Evolutionary conservation across 768 basidiomycete species (phyloP).

Genomic region (Termitomyces bulborhizus): DNA sequence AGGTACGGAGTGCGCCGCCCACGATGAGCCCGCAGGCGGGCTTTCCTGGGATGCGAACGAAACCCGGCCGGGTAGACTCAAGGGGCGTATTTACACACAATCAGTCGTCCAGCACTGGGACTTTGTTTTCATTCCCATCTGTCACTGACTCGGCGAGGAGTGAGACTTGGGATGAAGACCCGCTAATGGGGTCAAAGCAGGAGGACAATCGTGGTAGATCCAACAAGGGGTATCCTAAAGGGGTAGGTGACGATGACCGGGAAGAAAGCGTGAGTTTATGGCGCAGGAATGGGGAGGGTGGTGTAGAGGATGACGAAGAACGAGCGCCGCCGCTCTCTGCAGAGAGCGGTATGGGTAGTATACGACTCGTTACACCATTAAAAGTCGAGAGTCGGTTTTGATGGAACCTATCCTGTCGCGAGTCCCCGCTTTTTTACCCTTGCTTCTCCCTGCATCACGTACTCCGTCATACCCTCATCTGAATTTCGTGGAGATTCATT

Average conservation of each 20-base stretch:
- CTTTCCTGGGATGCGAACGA: slow-evolving; percentile 15
- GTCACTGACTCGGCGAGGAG: slow-evolving; percentile 45
- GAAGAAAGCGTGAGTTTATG: slow-evolving; percentile 60
- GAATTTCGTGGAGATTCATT: slow-evolving; percentile 3
- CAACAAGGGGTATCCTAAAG: slow-evolving; percentile 41
- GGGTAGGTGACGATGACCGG: slow-evolving; percentile 44
- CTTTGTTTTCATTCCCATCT: slow-evolving; percentile 43
- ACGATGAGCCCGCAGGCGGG: slow-evolving; percentile 28
- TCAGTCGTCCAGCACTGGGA: slow-evolving; percentile 20
- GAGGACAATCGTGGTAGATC: slow-evolving; percentile 28
- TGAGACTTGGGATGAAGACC: slow-evolving; percentile 32
- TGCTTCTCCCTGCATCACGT: background rate
- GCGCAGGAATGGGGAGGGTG: slow-evolving; percentile 22
- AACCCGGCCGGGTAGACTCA: slow-evolving; percentile 26
- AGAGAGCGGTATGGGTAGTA: slow-evolving; percentile 6
- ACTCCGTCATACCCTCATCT: background rate
- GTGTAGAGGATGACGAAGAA: slow-evolving; percentile 18
- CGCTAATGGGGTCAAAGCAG: slow-evolving; percentile 15
- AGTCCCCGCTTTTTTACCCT: too few relatives aligned
- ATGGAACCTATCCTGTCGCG: background rate
- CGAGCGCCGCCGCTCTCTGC: slow-evolving; percentile 5
- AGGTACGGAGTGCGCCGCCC: slow-evolving; percentile 42
- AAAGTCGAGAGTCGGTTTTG: slow-evolving; percentile 9
- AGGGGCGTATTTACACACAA: slow-evolving; percentile 28
- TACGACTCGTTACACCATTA: slow-evolving; percentile 13